A percentile compares a stretch with the other conserved stretches of the same genome.
Evolutionary conservation across 2,329 filamentous ascomycete species (phyloP).

Genomic region (Aspergillus alliaceus): DNA sequence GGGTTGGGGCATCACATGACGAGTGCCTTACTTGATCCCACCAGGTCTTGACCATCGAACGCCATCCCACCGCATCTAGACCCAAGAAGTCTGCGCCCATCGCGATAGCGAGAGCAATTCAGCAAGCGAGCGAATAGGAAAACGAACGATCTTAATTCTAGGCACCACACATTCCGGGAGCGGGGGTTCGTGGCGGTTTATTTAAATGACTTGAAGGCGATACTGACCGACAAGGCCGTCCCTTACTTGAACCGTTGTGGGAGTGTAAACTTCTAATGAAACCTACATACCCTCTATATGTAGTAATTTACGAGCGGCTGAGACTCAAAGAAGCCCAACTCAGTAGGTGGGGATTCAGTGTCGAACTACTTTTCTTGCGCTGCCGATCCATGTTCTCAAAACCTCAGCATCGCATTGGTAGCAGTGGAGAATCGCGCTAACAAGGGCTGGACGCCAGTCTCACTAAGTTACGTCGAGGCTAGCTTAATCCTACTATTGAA

Average conservation of each 20-base stretch:
- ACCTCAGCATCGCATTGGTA: background rate
- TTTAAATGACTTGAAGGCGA: background rate
- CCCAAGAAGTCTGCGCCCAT: constrained; percentile 19
- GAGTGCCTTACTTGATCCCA: constrained; percentile 11
- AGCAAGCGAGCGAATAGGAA: background rate
- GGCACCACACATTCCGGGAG: background rate
- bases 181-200: background rate
- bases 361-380: background rate
- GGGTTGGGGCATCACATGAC: background rate
- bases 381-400: constrained; percentile 1
- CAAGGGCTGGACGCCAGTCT: constrained; percentile 10
- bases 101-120: background rate
- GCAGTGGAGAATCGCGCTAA: background rate
- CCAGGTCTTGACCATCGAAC: constrained; percentile 18
- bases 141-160: background rate
- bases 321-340: background rate
- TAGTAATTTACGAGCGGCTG: background rate
- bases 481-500: background rate
- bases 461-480: constrained; percentile 1
- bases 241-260: constrained; percentile 1
- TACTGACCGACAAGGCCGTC: background rate
- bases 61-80: constrained; percentile 18
- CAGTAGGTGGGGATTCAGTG: background rate
- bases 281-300: constrained; percentile 1
- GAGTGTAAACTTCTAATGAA: background rate